These are phyloP conservation scores for Botrytis tulipae DNA, from an alignment of 2,329 filamentous ascomycete species.

Conservation along the genomic window DNA sequence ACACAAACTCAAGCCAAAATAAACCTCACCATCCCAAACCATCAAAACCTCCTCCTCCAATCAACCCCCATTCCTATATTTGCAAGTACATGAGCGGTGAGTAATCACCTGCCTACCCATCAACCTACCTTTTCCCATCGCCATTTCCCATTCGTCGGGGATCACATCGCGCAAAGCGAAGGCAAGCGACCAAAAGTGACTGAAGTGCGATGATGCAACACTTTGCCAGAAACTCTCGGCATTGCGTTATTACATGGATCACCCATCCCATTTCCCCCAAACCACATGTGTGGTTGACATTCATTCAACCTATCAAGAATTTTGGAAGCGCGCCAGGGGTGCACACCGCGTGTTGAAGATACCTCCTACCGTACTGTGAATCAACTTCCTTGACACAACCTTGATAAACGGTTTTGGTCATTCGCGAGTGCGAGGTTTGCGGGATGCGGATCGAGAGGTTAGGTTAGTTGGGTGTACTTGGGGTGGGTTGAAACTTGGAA, in stretches of 20 bases:
- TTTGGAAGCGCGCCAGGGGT: background rate
- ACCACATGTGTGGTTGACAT: background rate
- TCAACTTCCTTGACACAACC: background rate
- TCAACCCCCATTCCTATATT: background rate
- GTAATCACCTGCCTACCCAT: background rate
- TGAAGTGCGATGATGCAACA: background rate
- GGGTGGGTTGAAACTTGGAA: background rate
- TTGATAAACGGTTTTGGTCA: background rate
- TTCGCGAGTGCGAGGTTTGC: background rate
- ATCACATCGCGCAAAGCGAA: background rate
- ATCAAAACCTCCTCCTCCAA: background rate
- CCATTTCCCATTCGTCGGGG: background rate
- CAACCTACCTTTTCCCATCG: background rate
- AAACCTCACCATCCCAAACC: background rate
- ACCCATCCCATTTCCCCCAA: background rate
- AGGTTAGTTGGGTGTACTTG: background rate
- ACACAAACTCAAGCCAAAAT: background rate
- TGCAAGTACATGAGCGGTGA: background rate
- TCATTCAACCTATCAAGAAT: background rate
- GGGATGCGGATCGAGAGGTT: background rate
- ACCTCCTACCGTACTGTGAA: background rate
- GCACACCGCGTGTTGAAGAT: background rate
- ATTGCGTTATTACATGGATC: background rate
- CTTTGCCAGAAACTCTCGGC: background rate
- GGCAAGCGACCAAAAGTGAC: background rate